Base-by-base conservation (phyloP, 192 early-diverging fungal species). In the Coemansia sp. region DNA sequence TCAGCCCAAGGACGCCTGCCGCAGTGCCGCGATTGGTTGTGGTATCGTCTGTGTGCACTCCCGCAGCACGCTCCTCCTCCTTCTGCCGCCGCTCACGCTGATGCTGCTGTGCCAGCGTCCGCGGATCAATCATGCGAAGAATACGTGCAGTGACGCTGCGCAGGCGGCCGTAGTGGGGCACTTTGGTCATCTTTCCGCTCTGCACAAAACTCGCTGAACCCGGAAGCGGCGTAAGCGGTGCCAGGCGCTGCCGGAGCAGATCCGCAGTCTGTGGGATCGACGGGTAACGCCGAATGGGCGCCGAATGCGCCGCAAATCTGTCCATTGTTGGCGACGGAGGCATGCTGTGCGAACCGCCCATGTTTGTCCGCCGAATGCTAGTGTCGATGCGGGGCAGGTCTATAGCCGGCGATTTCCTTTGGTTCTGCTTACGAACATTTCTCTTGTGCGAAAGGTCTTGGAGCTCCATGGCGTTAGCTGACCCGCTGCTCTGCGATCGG, bases 111-210 rank as follows among this genome's bases (percentile, higher is more conserved):
- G 76, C 71, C 6, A 71, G 66, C 12, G 71, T 63, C 8, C 73
- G 79, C 21, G 79, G 79, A 63, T 82, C 79, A 39, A 73, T 67
- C 74, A 82, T 69, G 7, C 81, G 81, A 63, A 83, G 55, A 2
- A 75, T 76, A 0, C 81, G 81, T 1, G 81, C 76, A 1, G 76
- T 75, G 5, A 75, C 76, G 48, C 75, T 83, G n/a, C 81, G 81
- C 66, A 83, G 26, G 3, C 81, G 81, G 5, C 81, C 81, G 60
- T 83, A 83, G 64, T 83, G 81, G 53, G 81, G 66, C 26, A 83
- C 61, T 30, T 83, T 83, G n/a, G 79, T 82, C 79, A 82, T 82
- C 6, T 64, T 59, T 6, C 79, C 74, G 65, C 74, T 69, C 59
- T 76, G 70, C 33, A 73, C 73, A 51, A 58, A 48, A 33, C 55